These are phyloP conservation scores for Russula emetica DNA, from an alignment of 768 basidiomycete genomes.

Conservation along the genomic window DNA sequence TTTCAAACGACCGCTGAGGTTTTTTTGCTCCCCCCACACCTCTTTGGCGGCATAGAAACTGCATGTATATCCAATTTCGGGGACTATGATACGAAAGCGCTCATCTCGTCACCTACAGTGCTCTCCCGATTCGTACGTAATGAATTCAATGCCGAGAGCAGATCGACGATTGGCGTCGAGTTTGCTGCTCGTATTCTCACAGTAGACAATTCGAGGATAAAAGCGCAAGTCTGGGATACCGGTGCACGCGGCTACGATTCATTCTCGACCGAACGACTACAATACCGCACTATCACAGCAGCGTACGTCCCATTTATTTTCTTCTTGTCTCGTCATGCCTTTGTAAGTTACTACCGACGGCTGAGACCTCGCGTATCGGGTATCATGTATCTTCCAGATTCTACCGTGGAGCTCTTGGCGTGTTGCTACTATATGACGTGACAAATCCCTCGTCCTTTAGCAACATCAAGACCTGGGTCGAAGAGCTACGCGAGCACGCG, in stretches of 20 bases:
- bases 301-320: conserved; percentile 45
- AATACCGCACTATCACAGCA: conserved; percentile 96
- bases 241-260: conserved; percentile 49
- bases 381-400: conserved; percentile 53
- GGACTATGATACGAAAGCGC: not conserved
- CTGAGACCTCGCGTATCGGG: not conserved
- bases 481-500: conserved; percentile 93
- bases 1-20: not conserved
- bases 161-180: conserved; percentile 99
- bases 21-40: not conserved
- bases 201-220: conserved; percentile 93
- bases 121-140: conserved; percentile 99
- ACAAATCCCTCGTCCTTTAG: conserved; percentile 91
- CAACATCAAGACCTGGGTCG: conserved; percentile 93
- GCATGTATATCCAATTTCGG: not conserved
- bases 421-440: conserved; percentile 90
- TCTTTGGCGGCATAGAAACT: conserved; percentile 35
- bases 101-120: conserved; percentile 48
- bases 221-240: conserved; percentile 99
- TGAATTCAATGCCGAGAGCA: conserved; percentile 98
- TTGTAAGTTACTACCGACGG: too few relatives aligned
- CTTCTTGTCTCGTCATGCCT: not conserved
- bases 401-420: conserved; percentile 94
- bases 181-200: conserved; percentile 94
- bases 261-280: conserved; percentile 84